Evolutionary conservation across 23 red algal genomes (phyloP), one percentile per base, ranked within the genome.

Genomic region (Chondrus crispus): DNA sequence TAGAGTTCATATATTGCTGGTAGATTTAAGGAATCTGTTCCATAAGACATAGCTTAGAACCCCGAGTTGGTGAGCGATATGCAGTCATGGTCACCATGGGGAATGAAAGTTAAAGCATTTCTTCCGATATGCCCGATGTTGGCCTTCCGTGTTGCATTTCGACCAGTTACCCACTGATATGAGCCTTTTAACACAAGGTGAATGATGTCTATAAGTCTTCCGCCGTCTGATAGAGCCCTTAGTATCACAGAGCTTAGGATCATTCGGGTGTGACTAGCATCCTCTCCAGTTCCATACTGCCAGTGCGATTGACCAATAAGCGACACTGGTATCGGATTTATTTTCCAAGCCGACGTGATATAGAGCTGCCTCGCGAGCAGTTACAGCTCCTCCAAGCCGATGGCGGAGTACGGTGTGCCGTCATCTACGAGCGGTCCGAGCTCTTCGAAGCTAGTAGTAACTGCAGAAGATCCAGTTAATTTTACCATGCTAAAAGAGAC

Each of bases 81-180:
- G 12, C 24, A 38, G 71, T 44, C 2, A 35, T 2, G 0, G 43
- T 39, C 71, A 77, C 71, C 1, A 20, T 40, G 22, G 43, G 43
- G n/a, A 77, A 35, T 24, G 1, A 42, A 2, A 26, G 43, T 8
- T 1, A 77, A 38, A 42, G 71, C 44, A 24, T 38, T 76, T 38
- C 43, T 76, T 20, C 44, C 39, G 71, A 76, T 48, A 48, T 76
- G 44, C 24, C 39, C 11, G 43, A 76, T 76, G 71, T 46, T 76
- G 43, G 28, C 28, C 37, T 76, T 43, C 28, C 44, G 37, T 26
- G 71, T 76, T 40, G 43, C 71, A 76, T 76, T 76, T 24, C 44
- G 37, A 76, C 71, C 71, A 38, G 43, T 76, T 46, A 76, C 71
- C 71, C 71, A 76, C 44, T 76, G 71, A 76, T 20, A 46, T 38